A percentile compares a stretch with the other conserved stretches of the same genome.
phyloP scores from a whole-genome alignment of 352 stramenopile genomes.

The Pythium monospermum region DNA sequence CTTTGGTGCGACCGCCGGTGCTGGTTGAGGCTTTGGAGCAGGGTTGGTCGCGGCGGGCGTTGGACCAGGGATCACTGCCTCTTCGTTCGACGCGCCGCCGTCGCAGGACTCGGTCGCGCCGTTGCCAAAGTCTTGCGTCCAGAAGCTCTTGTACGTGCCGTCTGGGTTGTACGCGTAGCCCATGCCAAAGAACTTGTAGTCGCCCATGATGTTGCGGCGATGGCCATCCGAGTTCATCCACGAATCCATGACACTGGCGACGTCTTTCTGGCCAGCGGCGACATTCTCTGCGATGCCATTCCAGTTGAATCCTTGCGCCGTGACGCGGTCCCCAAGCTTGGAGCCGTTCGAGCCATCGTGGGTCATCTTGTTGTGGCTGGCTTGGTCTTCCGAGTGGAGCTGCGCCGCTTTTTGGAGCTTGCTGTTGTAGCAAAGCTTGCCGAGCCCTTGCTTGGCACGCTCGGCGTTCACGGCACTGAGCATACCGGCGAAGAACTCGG shows the following conservation, averaged over 20 bases:
- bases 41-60: conserved; percentile 1
- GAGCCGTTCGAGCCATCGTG: conserved; percentile 27
- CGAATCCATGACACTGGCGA: conserved; percentile 32
- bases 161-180: conserved; percentile 42
- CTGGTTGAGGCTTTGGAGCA: background rate
- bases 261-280: conserved; percentile 35
- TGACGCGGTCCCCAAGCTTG: conserved; percentile 18
- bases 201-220: conserved; percentile 35
- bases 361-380: conserved; percentile 26
- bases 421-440: conserved; percentile 34
- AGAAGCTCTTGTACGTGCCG: conserved; percentile 37
- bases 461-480: conserved; percentile 51
- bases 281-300: conserved; percentile 43
- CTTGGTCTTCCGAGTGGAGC: conserved; percentile 29
- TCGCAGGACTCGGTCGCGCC: conserved; percentile 27
- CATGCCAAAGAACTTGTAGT: conserved; percentile 31
- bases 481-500: conserved; percentile 28
- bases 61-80: conserved; percentile 6
- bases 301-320: conserved; percentile 22
- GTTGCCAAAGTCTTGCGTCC: conserved; percentile 53
- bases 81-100: conserved; percentile 10
- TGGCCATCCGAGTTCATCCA: conserved; percentile 54
- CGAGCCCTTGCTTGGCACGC: conserved; percentile 33
- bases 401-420: conserved; percentile 30
- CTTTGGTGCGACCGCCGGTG: background rate